Base-by-base conservation (phyloP, 2,329 filamentous ascomycete genomes). In the Akanthomyces uredinophilus region DNA sequence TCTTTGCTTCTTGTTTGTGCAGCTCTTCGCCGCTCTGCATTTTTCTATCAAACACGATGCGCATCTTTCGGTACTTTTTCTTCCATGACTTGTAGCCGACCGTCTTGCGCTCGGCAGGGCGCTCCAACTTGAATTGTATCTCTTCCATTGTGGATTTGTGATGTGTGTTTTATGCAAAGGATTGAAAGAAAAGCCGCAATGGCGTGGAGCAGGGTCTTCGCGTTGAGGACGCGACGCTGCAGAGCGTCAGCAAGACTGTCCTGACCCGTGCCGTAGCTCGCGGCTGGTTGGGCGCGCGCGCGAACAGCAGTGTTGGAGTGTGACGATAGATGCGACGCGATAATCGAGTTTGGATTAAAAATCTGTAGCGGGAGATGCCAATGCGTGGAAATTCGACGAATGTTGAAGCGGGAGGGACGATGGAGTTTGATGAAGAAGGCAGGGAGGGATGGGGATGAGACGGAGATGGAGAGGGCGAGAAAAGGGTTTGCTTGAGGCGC, bases 31-130 rank as follows among this genome's bases (percentile, higher is more conserved):
- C 90, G 66, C 91, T 86, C 62, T 88, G 84, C 84, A 93, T 91
- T 70, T 86, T 86, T 56, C 87, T 81, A 68, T 95, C 90, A 71
- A 95, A 96, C 32, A 82, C 80, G 72, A 89, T 82, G 76, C 89
- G 88, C 87, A 95, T 91, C 82, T 96, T 96, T 70, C 90, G 89
- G 75, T 96, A 99, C 81, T 99, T 99, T 79, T 96, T 96, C 83
- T 91, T 92, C 81, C 83, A 89, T 50, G 86, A 89, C 71, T 85
- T 88, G 74, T 88, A 86, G 78, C 83, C 70, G 77, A 79, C 74
- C 68, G 71, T 32, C 51, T 61, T 61, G 59, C 59, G 67, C 68
- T 72, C 53, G 70, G 69, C 54, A 82, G 61, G 73, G 70, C 68
- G 78, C 64, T 81, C 78, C 66, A 72, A 72, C 66, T 81, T 80